Evolutionary conservation across 2,329 filamentous ascomycete genomes (phyloP), one percentile per base, ranked within the genome.

Genomic region (Fusarium oxysporum): DNA sequence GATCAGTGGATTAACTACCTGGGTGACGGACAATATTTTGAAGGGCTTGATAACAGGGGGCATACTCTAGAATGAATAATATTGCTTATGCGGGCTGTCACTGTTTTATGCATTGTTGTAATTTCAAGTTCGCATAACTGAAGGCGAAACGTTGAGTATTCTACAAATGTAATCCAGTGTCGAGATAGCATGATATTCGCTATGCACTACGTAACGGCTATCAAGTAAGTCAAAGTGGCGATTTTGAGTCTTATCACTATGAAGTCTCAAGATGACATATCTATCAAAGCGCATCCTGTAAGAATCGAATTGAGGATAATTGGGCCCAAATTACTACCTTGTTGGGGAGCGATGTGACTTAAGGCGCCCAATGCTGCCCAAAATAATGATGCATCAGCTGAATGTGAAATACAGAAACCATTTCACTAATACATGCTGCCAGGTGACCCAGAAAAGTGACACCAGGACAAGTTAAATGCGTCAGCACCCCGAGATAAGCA

Each of bases 41-140:
- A 6, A 30, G 44, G 30, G 12, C 6, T 21, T 30, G 44, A 7
- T 0, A 16, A 21, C 19, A 30, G 12, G 16, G 19, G 19, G 2
- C 8, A 30, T 5, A 11, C 6, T 21, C 0, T 3, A 14, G 25
- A 16, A 10, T 21, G 44, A 10, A 28, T 10, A 0, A 10, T 7
- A 21, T 47, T 21, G 1, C 0, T 0, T 10, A 21, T 21, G 12
- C 3, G 28, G 25, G 25, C 25, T 21, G 21, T 21, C 0, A 0
- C 0, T 45, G 8, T 5, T 45, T 45, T 21, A 45, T 21, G 8
- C 3, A 21, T 19, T 21, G 14, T 45, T 19, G 5, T 19, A 44
- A 19, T 25, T 9, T 21, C 16, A 2, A 11, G 12, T 45, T 28
- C 3, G 0, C 4, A 6, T 45, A 28, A 4, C 2, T 21, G 5